Conservation (phyloP, 179 eudicot species). For the Amaranthus tricolor region DNA sequence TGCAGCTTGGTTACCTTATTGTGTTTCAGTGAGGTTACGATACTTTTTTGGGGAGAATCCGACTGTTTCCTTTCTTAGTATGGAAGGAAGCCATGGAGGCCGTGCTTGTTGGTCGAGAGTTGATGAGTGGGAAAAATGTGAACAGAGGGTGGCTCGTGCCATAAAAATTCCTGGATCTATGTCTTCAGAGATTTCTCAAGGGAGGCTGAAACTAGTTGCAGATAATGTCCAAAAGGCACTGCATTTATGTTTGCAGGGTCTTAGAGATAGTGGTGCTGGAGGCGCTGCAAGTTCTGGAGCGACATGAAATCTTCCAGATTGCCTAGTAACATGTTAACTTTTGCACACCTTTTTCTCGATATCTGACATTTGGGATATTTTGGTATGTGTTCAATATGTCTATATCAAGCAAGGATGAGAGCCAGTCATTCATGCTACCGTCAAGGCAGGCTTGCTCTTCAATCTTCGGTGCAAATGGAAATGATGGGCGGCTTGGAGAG, state of each 20-base stretch:
- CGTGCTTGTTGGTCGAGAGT: constrained; percentile 77
- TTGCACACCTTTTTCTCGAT: neutral
- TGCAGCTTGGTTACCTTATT: constrained; percentile 97
- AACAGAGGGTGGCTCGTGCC: constrained; percentile 68
- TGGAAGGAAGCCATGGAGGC: constrained; percentile 99
- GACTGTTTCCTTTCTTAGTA: constrained; percentile 61
- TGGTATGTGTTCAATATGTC: neutral
- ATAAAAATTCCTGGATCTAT: constrained; percentile 59
- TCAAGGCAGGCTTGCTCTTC: neutral
- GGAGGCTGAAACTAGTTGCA: constrained; percentile 82
- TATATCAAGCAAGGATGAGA: neutral
- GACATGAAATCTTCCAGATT: neutral
- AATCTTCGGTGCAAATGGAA: neutral
- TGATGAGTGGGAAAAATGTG: constrained; percentile 91
- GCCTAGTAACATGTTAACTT: neutral
- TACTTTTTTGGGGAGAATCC: constrained; percentile 76
- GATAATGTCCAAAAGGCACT: constrained; percentile 76
- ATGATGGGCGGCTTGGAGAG: neutral
- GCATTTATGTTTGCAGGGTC: constrained; percentile 64
- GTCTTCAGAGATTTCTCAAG: constrained; percentile 64
- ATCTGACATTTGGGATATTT: neutral
- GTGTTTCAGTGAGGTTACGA: constrained; percentile 82
- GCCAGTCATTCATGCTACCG: neutral
- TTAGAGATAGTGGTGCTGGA: constrained; percentile 59
- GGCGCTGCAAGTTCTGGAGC: constrained; percentile 36